These are phyloP conservation scores for Clarkia xantiana DNA, from an alignment of 345 rosid species.

Conservation along the genomic window DNA sequence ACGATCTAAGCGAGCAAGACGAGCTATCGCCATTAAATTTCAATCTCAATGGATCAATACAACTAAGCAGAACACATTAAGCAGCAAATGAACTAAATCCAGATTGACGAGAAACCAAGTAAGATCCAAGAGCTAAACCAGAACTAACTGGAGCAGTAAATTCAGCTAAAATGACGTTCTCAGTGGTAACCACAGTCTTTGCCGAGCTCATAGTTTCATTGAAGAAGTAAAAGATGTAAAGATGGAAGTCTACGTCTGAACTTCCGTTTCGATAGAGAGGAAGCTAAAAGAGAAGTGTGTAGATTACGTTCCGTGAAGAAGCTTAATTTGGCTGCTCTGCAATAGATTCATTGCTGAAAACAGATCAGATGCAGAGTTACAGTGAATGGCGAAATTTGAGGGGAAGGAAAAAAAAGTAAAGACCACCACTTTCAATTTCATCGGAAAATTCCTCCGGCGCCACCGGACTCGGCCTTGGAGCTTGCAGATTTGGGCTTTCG, in stretches of 20 bases:
- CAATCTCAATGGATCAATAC: neutral
- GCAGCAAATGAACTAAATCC: too few relatives aligned
- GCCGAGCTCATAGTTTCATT: neutral
- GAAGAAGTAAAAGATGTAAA: neutral
- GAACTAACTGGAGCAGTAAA: too few relatives aligned
- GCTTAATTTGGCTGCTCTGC: neutral
- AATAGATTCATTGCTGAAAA: too few relatives aligned
- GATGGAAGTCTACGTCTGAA: neutral
- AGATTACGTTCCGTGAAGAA: neutral
- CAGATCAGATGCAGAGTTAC: neutral
- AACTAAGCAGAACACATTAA: too few relatives aligned
- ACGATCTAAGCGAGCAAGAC: constrained; percentile 44
- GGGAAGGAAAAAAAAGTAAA: neutral
- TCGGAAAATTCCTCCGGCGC: neutral
- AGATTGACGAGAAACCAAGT: too few relatives aligned
- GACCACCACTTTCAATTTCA: constrained; percentile 3
- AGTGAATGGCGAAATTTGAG: neutral
- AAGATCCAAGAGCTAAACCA: too few relatives aligned
- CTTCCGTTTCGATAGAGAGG: neutral
- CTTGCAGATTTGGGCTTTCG: too few relatives aligned
- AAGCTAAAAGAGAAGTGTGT: neutral
- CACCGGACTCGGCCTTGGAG: too few relatives aligned
- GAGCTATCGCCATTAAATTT: constrained; percentile 24
- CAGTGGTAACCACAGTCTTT: too few relatives aligned
- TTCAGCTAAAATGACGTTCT: too few relatives aligned